Conservation (phyloP, 768 basidiomycete genomes). For the Amanita polypyramis region DNA sequence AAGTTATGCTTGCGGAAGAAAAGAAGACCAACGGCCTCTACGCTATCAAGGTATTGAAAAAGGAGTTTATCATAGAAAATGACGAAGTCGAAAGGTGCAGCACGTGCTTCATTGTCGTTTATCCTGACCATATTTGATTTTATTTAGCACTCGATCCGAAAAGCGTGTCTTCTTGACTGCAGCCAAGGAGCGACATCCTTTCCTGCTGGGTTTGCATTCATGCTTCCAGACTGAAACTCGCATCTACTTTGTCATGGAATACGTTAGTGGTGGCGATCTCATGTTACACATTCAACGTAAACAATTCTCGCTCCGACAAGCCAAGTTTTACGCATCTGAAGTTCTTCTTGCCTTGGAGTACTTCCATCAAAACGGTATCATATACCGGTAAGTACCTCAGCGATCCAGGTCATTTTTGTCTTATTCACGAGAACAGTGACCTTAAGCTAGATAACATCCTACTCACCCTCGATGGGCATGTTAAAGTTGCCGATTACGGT, state of each 20-base stretch:
- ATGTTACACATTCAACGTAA: conserved; percentile 99
- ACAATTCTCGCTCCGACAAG: conserved; percentile 97
- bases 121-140: conserved; percentile 10
- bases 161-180: conserved; percentile 97
- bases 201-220: conserved; percentile 91
- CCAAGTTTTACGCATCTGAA: conserved; percentile 97
- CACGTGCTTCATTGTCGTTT: neutral
- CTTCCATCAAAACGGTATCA: conserved; percentile 98
- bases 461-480: conserved; percentile 91
- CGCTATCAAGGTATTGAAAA: conserved; percentile 99
- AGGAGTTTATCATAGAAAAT: conserved; percentile 99
- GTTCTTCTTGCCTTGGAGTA: conserved; percentile 94
- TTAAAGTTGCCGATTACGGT: conserved; percentile 99
- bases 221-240: conserved; percentile 99
- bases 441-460: conserved; percentile 97
- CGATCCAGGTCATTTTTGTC: neutral
- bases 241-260: conserved; percentile 99
- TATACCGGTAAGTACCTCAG: conserved; percentile 69
- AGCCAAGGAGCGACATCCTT: conserved; percentile 95
- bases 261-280: conserved; percentile 96
- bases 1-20: conserved; percentile 99
- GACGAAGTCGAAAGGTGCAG: conserved; percentile 96
- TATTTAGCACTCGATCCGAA: conserved; percentile 86
- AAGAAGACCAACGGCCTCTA: conserved; percentile 82
- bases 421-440: conserved; percentile 44